These are phyloP conservation scores for Podila verticillata DNA, from an alignment of 192 early-diverging fungal genomes.

Conservation along the genomic window DNA sequence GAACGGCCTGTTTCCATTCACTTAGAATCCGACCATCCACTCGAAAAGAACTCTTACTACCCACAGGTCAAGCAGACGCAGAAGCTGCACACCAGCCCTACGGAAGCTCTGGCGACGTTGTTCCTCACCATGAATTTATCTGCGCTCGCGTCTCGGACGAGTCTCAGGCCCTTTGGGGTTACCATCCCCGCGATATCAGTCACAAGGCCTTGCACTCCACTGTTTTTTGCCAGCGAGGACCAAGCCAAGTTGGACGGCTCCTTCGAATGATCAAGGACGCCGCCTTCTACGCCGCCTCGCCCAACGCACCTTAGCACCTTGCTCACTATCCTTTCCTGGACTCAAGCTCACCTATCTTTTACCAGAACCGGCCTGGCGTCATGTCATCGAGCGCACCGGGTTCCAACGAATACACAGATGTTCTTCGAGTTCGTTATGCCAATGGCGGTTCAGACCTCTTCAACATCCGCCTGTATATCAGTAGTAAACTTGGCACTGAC, in stretches of 20 bases:
- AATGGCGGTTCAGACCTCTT: slow-evolving; percentile 57
- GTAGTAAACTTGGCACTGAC: slow-evolving; percentile 68
- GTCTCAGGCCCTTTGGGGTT: too few species aligned
- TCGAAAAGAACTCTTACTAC: too few species aligned
- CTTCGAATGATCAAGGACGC: slow-evolving; percentile 54
- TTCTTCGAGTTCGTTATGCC: slow-evolving; percentile 55
- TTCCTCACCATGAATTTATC: slow-evolving; percentile 65
- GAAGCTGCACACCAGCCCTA: slow-evolving; percentile 27
- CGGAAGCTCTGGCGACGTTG: slow-evolving; percentile 36
- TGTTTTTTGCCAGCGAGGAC: slow-evolving; percentile 54
- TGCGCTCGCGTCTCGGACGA: too few species aligned
- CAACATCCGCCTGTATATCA: slow-evolving; percentile 59
- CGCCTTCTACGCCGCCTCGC: slow-evolving; percentile 17
- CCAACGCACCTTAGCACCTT: slow-evolving; percentile 15
- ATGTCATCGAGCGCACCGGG: too few species aligned
- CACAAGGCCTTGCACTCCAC: slow-evolving; percentile 63
- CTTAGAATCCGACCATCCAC: too few species aligned
- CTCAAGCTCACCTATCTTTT: too few species aligned
- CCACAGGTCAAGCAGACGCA: slow-evolving; percentile 34
- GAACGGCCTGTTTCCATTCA: too few species aligned
- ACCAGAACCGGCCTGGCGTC: too few species aligned
- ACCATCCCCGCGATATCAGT: too few species aligned
- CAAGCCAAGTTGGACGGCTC: slow-evolving; percentile 49
- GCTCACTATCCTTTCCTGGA: slow-evolving; percentile 19
- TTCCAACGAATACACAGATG: too few species aligned